Evolutionary conservation across 2,329 filamentous ascomycete genomes (phyloP).

Genomic region (Exophiala aquamarina): DNA sequence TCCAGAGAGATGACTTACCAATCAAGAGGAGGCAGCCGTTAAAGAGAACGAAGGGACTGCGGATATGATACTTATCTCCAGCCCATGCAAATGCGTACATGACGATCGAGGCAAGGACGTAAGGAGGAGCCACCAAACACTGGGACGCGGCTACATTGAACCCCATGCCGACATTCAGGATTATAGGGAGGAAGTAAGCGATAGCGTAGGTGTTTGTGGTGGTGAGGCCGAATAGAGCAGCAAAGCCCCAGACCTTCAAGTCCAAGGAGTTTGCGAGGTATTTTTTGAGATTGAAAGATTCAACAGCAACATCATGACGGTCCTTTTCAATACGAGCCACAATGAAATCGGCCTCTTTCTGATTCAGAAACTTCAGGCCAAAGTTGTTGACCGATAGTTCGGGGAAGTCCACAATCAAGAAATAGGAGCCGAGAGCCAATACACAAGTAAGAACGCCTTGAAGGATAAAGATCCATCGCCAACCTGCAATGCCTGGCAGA

Average conservation of each 20-base stretch:
- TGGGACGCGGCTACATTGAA: constrained; percentile 66
- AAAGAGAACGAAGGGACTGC: constrained; percentile 70
- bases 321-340: constrained; percentile 55
- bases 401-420: constrained; percentile 47
- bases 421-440: constrained; percentile 42
- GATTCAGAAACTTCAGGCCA: constrained; percentile 32
- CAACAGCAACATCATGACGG: constrained; percentile 51
- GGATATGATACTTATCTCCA: constrained; percentile 66
- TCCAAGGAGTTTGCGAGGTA: constrained; percentile 51
- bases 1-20: constrained; percentile 10
- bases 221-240: constrained; percentile 50
- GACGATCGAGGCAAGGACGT: constrained; percentile 60
- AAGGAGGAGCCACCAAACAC: constrained; percentile 71
- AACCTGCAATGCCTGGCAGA: constrained; percentile 23
- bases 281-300: constrained; percentile 48
- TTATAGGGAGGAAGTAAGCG: constrained; percentile 77
- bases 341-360: constrained; percentile 26
- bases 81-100: constrained; percentile 72
- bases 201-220: constrained; percentile 76
- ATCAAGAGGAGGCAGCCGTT: constrained; percentile 47
- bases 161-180: constrained; percentile 63
- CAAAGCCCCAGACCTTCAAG: constrained; percentile 58
- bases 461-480: constrained; percentile 50
- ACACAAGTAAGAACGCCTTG: constrained; percentile 36
- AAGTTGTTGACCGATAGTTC: constrained; percentile 22